These are phyloP conservation scores for Orbilia quercus DNA, from an alignment of 2,329 filamentous ascomycete genomes.

Conservation along the genomic window DNA sequence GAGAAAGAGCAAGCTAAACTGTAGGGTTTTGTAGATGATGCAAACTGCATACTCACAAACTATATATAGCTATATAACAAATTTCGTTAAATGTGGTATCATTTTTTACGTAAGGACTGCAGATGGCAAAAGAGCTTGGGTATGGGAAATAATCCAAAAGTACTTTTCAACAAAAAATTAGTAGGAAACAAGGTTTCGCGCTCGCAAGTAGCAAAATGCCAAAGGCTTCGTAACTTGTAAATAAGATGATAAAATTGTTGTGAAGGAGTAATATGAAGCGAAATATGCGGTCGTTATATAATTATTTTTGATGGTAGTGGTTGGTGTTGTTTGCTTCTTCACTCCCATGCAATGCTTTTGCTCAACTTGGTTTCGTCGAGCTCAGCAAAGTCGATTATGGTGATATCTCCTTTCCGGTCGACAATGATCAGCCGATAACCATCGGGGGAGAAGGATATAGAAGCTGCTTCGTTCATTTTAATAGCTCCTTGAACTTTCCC, in stretches of 20 bases:
- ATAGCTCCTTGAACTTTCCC: conserved; percentile 54
- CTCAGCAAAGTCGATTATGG: conserved; percentile 55
- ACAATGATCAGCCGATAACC: conserved; percentile 53
- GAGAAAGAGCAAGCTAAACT: too few relatives aligned
- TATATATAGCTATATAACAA: conserved; percentile 1
- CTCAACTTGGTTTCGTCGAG: conserved; percentile 49
- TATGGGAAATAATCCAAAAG: not conserved
- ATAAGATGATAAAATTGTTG: not conserved
- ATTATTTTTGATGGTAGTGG: not conserved
- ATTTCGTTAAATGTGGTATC: conserved; percentile 12
- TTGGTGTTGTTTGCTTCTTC: not conserved
- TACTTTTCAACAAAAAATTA: not conserved
- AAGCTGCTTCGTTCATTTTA: conserved; percentile 53
- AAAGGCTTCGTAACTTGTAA: not conserved
- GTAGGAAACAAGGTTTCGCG: not conserved
- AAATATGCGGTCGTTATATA: not conserved
- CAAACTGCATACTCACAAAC: not conserved
- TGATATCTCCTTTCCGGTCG: conserved; percentile 52
- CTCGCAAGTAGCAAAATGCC: not conserved
- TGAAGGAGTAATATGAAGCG: not conserved
- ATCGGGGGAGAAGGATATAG: conserved; percentile 49
- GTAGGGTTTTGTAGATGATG: too few relatives aligned
- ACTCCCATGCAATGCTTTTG: conserved; percentile 54
- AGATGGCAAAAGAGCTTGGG: not conserved
- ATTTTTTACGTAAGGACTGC: conserved; percentile 7